These are phyloP conservation scores for Pezicula carpinea DNA, from an alignment of 2,329 filamentous ascomycete species.

Conservation along the genomic window DNA sequence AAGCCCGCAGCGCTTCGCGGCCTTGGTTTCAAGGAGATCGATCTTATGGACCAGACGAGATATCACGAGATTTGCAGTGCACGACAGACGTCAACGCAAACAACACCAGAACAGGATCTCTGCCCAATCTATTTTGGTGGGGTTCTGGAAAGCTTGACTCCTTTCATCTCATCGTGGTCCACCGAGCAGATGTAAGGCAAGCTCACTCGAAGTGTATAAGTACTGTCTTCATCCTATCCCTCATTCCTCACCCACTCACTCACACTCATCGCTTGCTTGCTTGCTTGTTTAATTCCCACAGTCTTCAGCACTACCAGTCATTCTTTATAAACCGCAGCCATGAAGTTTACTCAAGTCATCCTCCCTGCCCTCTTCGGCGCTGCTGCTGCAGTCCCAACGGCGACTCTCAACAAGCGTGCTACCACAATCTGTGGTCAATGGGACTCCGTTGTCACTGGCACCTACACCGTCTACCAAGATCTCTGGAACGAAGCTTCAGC, in stretches of 20 bases:
- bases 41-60: too few relatives aligned
- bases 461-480: slow-evolving; percentile 36
- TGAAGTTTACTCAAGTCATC: slow-evolving; percentile 11
- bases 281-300: neutral
- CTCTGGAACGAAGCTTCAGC: slow-evolving; percentile 20
- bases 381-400: slow-evolving; percentile 12
- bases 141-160: too few relatives aligned
- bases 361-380: slow-evolving; percentile 4
- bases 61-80: too few relatives aligned
- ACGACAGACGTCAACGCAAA: too few relatives aligned
- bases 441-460: slow-evolving; percentile 21
- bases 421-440: slow-evolving; percentile 22
- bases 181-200: too few relatives aligned
- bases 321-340: slow-evolving; percentile 5
- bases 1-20: too few relatives aligned
- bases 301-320: slow-evolving; percentile 1
- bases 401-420: slow-evolving; percentile 30
- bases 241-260: neutral
- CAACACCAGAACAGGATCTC: too few relatives aligned
- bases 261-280: neutral
- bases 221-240: too few relatives aligned
- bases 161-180: too few relatives aligned
- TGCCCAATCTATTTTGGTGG: too few relatives aligned
- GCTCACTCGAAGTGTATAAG: too few relatives aligned
- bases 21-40: too few relatives aligned